phyloP scores from a whole-genome alignment of 352 stramenopile species.

The Pythium phragmitis region DNA sequence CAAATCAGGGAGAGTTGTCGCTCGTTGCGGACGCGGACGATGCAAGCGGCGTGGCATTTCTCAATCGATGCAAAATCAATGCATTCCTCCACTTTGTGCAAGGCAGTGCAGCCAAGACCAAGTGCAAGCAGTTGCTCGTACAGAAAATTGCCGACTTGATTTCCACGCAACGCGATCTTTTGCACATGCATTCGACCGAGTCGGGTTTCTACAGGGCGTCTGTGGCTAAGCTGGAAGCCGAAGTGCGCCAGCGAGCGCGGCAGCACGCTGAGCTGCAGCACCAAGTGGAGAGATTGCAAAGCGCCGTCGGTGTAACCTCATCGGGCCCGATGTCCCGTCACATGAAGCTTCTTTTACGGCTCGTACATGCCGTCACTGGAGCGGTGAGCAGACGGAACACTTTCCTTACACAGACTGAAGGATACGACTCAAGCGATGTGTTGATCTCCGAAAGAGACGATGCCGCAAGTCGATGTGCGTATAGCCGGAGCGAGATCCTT shows the following conservation, averaged over 20 bases:
- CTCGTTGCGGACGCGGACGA: constrained; percentile 41
- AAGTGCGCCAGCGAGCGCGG: constrained; percentile 38
- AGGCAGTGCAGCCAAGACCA: constrained; percentile 36
- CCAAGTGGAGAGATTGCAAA: constrained; percentile 7
- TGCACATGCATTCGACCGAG: constrained; percentile 35
- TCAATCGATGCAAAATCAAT: constrained; percentile 68
- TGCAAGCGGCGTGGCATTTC: constrained; percentile 40
- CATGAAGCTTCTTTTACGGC: constrained; percentile 40
- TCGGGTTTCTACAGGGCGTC: constrained; percentile 31
- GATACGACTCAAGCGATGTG: constrained; percentile 32
- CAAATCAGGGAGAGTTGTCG: constrained; percentile 23
- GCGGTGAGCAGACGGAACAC: constrained; percentile 38
- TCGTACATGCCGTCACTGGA: constrained; percentile 40
- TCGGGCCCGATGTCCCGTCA: neutral
- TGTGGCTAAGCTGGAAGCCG: constrained; percentile 37
- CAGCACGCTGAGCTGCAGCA: constrained; percentile 19
- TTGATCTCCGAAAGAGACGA: constrained; percentile 22
- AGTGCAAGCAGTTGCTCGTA: constrained; percentile 48
- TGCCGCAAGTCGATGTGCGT: neutral
- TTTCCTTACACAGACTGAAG: constrained; percentile 47
- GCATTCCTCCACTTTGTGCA: constrained; percentile 56
- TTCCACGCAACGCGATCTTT: constrained; percentile 42
- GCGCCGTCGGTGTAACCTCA: neutral
- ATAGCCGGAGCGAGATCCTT: neutral
- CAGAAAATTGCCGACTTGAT: constrained; percentile 48